These are phyloP conservation scores for Digitaria exilis DNA, from an alignment of 202 grass and related monocot species.

Conservation along the genomic window DNA sequence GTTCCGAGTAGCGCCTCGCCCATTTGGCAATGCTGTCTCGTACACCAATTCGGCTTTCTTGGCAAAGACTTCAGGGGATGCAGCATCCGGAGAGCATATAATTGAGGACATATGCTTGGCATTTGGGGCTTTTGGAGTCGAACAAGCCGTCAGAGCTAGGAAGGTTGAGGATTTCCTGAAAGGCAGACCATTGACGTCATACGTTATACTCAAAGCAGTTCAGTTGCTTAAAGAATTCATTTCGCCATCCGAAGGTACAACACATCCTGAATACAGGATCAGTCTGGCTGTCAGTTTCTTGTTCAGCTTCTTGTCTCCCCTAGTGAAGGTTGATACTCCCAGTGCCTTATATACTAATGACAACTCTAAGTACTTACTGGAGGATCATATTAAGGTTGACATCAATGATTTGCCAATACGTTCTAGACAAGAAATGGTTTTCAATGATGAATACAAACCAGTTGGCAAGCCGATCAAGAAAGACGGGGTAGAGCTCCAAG, in stretches of 20 bases:
- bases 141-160: constrained; percentile 61
- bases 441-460: constrained; percentile 22
- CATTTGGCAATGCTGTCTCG: constrained; percentile 69
- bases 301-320: constrained; percentile 61
- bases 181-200: constrained; percentile 49
- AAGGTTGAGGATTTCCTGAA: constrained; percentile 57
- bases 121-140: constrained; percentile 68
- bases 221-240: constrained; percentile 58
- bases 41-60: constrained; percentile 74
- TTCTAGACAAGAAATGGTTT: constrained; percentile 34
- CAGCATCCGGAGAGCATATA: neutral
- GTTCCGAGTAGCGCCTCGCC: constrained; percentile 63
- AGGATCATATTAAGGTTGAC: neutral
- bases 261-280: constrained; percentile 62
- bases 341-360: constrained; percentile 11
- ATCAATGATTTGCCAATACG: constrained; percentile 29
- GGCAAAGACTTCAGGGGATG: constrained; percentile 4
- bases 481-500: constrained; percentile 58
- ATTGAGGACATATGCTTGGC: constrained; percentile 54
- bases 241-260: constrained; percentile 63
- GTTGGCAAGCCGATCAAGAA: constrained; percentile 72
- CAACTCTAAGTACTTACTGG: neutral
- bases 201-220: constrained; percentile 59
- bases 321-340: constrained; percentile 12
- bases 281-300: constrained; percentile 70